phyloP scores from a whole-genome alignment of 495 filamentous ascomycete species.

The Talaromyces ruber region DNA sequence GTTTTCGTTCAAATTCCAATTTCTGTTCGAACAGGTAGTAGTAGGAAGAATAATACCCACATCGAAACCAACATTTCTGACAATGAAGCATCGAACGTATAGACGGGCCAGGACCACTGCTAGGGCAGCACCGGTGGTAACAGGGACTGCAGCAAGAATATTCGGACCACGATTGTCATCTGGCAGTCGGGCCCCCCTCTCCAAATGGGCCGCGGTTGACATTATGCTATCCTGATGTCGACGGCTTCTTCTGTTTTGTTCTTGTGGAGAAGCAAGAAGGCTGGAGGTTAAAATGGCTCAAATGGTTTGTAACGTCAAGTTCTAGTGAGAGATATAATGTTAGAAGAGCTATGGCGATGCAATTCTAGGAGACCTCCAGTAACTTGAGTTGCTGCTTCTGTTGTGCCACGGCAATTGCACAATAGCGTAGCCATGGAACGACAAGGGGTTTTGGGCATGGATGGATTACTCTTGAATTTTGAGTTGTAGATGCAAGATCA shows the following conservation, averaged over 20 bases:
- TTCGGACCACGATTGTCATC: constrained; percentile 22
- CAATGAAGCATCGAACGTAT: constrained; percentile 29
- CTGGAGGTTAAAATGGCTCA: neutral
- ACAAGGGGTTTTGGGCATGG: neutral
- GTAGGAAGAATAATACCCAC: constrained; percentile 8
- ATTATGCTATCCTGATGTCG: constrained; percentile 6
- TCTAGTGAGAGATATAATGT: neutral
- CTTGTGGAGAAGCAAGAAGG: neutral
- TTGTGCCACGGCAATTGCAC: neutral
- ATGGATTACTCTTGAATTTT: neutral
- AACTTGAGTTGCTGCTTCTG: neutral
- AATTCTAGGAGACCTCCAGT: neutral
- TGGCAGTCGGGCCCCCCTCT: constrained; percentile 13
- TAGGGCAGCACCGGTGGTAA: constrained; percentile 23
- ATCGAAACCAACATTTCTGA: constrained; percentile 29
- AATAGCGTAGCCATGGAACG: neutral
- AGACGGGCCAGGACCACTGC: constrained; percentile 18
- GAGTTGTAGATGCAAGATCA: neutral
- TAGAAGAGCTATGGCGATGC: neutral
- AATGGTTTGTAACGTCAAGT: neutral
- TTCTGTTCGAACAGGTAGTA: too few relatives aligned
- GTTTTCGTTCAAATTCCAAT: neutral
- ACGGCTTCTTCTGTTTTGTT: neutral
- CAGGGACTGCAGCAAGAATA: constrained; percentile 24
- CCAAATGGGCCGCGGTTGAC: constrained; percentile 7